Evolutionary conservation across 140 eudicot species (phyloP), one percentile per base, ranked within the genome.

Genomic region (Anethum foeniculum): DNA sequence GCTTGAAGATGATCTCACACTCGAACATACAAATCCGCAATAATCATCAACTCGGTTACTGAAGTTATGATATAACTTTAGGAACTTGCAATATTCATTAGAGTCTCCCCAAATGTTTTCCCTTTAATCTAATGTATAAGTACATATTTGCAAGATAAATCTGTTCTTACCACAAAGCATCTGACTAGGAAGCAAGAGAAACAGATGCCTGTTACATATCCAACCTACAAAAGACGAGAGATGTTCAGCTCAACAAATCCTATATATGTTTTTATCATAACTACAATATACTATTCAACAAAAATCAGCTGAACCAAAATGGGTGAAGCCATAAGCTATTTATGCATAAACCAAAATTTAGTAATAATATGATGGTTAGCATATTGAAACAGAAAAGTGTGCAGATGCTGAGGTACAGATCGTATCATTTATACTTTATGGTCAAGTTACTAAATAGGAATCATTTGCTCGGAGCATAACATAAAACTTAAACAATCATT

Each of bases 121-220:
- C 39, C 60, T 25, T 74, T 13, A 28, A 5, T 68, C 1, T 15
- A 5, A 68, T 68, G 44, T 18, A 9, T 1, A 41, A 23, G 21
- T 12, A 44, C 18, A 75, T 25, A 79, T 73, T 60, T 49, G 56
- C 58, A 58, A 34, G 54, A 77, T 23, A 25, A 54, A 78, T 52
- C 28, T 77, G 80, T 77, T 39, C 94, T 88, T 87, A 91, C 98
- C 93, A 88, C 91, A 84, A 89, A 86, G 87, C 94, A 90, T 83
- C 97, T 88, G 64, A 93, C 77, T 23, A 93, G 92, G 85, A 93
- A 93, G 83, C 97, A 93, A 52, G 90, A 79, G 91, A 88, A 91
- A 81, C 98, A 93, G 84, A 91, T 88, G 81, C 86, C 98, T 12
- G 97, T 90, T 56, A 93, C 97, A 68, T 92, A 93, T 77, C 98